Percentiles rank a stretch among this genome's conserved stretches.
These are phyloP conservation scores for Globisporangium radiosum DNA, from an alignment of 352 stramenopile genomes.

Conservation along the genomic window DNA sequence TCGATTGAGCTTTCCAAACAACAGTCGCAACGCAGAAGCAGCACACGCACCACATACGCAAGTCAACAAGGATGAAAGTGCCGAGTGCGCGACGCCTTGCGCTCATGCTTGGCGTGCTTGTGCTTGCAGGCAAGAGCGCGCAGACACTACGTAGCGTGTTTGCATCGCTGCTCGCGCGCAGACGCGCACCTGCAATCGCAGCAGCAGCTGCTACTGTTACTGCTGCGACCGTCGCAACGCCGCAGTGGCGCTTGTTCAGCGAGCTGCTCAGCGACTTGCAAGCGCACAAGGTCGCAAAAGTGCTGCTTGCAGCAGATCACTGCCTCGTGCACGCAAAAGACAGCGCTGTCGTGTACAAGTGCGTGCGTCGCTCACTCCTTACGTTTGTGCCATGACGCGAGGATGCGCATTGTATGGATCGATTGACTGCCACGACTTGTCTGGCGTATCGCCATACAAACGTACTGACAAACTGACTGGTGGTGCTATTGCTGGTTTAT, in stretches of 20 bases:
- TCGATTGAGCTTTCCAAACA: too few relatives aligned
- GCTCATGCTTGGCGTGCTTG: conserved; percentile 32
- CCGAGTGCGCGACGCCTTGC: conserved; percentile 22
- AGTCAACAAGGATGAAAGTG: conserved; percentile 7
- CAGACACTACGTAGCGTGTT: conserved; percentile 25
- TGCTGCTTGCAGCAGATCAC: conserved; percentile 54
- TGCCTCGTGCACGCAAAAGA: conserved; percentile 51
- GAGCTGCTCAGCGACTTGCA: conserved; percentile 49
- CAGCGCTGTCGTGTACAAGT: conserved; percentile 46
- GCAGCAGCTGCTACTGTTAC: conserved; percentile 7
- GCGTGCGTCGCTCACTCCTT: conserved; percentile 6
- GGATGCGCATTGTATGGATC: too few relatives aligned
- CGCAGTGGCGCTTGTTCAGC: conserved; percentile 66
- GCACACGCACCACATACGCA: too few relatives aligned
- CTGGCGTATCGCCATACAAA: too few relatives aligned
- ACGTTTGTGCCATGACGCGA: too few relatives aligned
- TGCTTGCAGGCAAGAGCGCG: conserved; percentile 31
- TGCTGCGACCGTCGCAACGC: conserved; percentile 7
- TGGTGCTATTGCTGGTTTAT: too few relatives aligned
- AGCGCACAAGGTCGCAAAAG: conserved; percentile 42
- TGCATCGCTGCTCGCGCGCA: conserved; percentile 7
- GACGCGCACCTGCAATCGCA: conserved; percentile 11
- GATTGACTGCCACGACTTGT: too few relatives aligned
- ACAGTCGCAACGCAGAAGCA: too few relatives aligned
- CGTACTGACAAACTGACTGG: too few relatives aligned